Base-by-base conservation (phyloP, 768 basidiomycete genomes). In the Lentinula sp. region DNA sequence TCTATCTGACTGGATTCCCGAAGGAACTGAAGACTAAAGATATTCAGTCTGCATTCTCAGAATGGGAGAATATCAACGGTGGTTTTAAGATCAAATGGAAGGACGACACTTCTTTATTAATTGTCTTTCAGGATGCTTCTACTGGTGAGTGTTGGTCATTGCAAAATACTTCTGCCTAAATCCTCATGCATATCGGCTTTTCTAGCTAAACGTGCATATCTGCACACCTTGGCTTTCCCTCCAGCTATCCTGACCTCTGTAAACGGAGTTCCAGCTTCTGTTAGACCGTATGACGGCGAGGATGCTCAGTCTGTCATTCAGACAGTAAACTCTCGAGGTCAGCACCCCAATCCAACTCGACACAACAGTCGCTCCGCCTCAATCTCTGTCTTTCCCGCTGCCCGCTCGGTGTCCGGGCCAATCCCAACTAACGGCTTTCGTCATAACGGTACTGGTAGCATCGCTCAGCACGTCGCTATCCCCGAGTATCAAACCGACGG, bases 41-140 rank as follows among this genome's bases (percentile, higher is more conserved):
- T 74, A 91, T 99, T 53, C 95, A 98, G 70, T 70, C 80, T 46
- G 90, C 93, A 49, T 97, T 98, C 73, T 79, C 87, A 54, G 93
- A 95, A 49, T 98, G 89, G 83, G 94, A 97, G 68, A 81, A 76
- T 62, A 78, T 87, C 57, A 84, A 80, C 60, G 97, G 96, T 32
- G 97, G 97, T 23, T 97, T 96, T 80, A 94, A 95, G 82, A 95
- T 99, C 72, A 99, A 99, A 73, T 99, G 97, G 97, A 84, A 86
- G 67, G 95, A 99, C 74, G 97, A 99, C 74, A 94, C 93, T 40
- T 95, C 91, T 70, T 89, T 96, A 43, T 77, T 95, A 67, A 89
- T 97, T 66, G 97, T 99, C 59, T 99, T 99, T 71, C 83, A 84
- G 64, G 97, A 98, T 75, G 86, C 97, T 60, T 78, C 82, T 52